Evolutionary conservation across 192 early-diverging fungal genomes (phyloP).

Genomic region (Dissophora globulifera): DNA sequence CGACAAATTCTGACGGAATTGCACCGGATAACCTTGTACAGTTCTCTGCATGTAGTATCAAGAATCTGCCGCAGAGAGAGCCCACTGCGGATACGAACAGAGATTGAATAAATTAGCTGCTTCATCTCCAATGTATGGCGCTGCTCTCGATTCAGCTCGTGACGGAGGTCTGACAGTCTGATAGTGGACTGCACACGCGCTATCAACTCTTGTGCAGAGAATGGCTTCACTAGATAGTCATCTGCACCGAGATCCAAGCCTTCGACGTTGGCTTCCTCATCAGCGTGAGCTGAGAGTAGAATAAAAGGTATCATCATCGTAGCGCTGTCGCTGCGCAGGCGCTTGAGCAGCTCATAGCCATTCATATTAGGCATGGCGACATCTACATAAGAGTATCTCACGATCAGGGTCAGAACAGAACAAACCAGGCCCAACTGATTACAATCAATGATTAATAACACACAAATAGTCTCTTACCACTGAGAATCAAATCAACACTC

Average conservation of each 20-base stretch:
- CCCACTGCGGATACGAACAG: slow-evolving; percentile 47
- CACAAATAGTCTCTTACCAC: slow-evolving; percentile 35
- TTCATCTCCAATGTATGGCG: slow-evolving; percentile 51
- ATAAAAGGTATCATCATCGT: slow-evolving; percentile 65
- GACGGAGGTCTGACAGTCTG: slow-evolving; percentile 57
- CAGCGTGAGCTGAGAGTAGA: slow-evolving; percentile 63
- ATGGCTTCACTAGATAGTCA: slow-evolving; percentile 66
- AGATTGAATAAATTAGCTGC: slow-evolving; percentile 52
- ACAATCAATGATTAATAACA: no score
- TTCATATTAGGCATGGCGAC: slow-evolving; percentile 73
- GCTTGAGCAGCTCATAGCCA: slow-evolving; percentile 61
- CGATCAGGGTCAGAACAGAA: background rate
- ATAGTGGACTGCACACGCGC: slow-evolving; percentile 65
- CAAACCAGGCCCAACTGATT: no score
- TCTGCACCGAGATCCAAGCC: slow-evolving; percentile 67
- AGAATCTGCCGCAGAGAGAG: slow-evolving; percentile 42
- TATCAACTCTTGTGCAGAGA: slow-evolving; percentile 61
- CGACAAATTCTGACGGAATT: slow-evolving; percentile 50
- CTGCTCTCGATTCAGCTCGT: slow-evolving; percentile 52
- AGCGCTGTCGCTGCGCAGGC: slow-evolving; percentile 39
- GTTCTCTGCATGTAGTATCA: slow-evolving; percentile 33
- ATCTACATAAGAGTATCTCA: slow-evolving; percentile 54
- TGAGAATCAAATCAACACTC: slow-evolving; percentile 49
- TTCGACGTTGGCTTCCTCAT: slow-evolving; percentile 61
- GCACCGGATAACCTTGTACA: slow-evolving; percentile 49